Conservation (phyloP, 345 rosid genomes). For the Melaleuca quinquenervia region DNA sequence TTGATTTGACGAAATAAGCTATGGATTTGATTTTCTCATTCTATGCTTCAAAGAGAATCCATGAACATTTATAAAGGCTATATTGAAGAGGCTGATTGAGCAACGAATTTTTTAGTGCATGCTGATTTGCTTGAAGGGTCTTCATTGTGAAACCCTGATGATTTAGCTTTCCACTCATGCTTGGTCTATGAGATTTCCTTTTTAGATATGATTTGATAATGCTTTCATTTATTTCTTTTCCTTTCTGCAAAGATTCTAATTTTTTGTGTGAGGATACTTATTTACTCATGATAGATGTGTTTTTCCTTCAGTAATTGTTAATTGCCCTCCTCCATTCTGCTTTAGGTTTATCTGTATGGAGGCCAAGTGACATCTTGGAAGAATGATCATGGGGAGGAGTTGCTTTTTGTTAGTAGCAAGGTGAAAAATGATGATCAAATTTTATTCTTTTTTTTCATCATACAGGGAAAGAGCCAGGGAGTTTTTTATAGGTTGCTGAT, state of each 20-base stretch:
- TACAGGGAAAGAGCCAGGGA: background rate
- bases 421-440: background rate
- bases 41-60: background rate
- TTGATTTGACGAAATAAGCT: background rate
- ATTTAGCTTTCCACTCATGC: background rate
- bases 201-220: background rate
- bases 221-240: background rate
- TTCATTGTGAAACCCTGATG: background rate
- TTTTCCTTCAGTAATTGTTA: background rate
- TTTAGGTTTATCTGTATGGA: slow-evolving; percentile 79
- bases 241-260: background rate
- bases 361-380: slow-evolving; percentile 96
- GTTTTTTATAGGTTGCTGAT: background rate
- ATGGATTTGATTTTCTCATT: background rate
- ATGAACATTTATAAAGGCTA: background rate
- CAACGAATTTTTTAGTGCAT: background rate
- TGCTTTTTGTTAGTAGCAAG: slow-evolving; percentile 8
- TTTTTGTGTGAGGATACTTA: background rate
- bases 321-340: background rate
- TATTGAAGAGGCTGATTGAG: background rate
- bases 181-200: background rate
- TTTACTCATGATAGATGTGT: background rate
- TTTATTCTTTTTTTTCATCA: background rate
- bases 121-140: background rate
- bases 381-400: slow-evolving; percentile 72